phyloP scores from a whole-genome alignment of 805 yeast species.

The Saturnispora mendoncae region DNA sequence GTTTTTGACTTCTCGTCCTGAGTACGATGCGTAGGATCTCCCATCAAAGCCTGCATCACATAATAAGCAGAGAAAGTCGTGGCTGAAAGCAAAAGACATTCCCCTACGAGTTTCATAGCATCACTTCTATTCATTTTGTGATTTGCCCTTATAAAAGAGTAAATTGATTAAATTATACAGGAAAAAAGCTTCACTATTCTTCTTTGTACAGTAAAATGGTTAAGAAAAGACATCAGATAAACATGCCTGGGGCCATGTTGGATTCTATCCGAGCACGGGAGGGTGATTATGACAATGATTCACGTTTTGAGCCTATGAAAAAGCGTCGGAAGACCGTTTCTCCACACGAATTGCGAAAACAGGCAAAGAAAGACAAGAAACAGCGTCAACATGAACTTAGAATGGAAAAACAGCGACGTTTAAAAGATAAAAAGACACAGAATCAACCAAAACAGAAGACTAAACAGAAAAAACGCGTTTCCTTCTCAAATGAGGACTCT shows the following conservation, averaged over 20 bases:
- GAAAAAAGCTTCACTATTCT: no score
- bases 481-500: slow-evolving; percentile 16
- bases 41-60: slow-evolving; percentile 27
- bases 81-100: slow-evolving; percentile 56
- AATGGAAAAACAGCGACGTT: slow-evolving; percentile 1
- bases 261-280: slow-evolving; percentile 31
- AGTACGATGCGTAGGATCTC: slow-evolving; percentile 34
- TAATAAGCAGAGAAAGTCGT: slow-evolving; percentile 50
- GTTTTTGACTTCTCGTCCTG: slow-evolving; percentile 57
- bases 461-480: slow-evolving; percentile 13
- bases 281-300: slow-evolving; percentile 29
- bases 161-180: no score
- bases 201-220: slow-evolving; percentile 20
- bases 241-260: slow-evolving; percentile 35
- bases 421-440: not conserved
- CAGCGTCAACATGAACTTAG: slow-evolving; percentile 17
- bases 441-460: not conserved
- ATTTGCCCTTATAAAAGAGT: no score
- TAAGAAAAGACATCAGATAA: slow-evolving; percentile 28
- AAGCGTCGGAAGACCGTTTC: slow-evolving; percentile 21
- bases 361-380: slow-evolving; percentile 30
- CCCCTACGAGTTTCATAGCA: slow-evolving; percentile 64
- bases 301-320: slow-evolving; percentile 20
- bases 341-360: slow-evolving; percentile 33
- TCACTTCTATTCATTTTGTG: slow-evolving; percentile 51